Conservation (phyloP, 192 early-diverging fungal genomes). For the Coemansia biformis region DNA sequence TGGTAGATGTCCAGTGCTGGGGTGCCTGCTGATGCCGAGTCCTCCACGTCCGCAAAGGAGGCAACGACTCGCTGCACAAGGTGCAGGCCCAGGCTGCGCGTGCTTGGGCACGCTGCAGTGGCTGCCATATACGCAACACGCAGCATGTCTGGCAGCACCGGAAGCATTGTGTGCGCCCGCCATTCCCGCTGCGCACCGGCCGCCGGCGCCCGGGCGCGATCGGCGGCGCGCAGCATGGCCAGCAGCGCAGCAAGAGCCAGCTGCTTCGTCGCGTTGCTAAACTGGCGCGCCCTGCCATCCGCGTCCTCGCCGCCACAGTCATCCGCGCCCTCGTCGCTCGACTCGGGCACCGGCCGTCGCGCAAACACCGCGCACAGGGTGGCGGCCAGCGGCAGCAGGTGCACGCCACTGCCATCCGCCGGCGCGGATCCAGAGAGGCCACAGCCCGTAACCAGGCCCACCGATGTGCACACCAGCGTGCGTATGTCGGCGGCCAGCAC, state of each 20-base stretch:
- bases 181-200: too few relatives aligned
- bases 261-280: slow-evolving; percentile 7
- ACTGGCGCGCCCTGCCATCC: too few relatives aligned
- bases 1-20: slow-evolving; percentile 83
- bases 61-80: slow-evolving; percentile 76
- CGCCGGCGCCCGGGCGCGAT: slow-evolving; percentile 32
- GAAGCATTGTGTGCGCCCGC: slow-evolving; percentile 18
- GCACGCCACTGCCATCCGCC: not conserved
- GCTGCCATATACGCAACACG: slow-evolving; percentile 87
- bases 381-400: slow-evolving; percentile 10
- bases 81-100: slow-evolving; percentile 73
- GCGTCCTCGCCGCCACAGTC: too few relatives aligned
- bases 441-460: not conserved
- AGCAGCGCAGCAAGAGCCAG: slow-evolving; percentile 21
- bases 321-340: too few relatives aligned
- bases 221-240: slow-evolving; percentile 14
- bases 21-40: slow-evolving; percentile 80
- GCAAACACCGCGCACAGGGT: slow-evolving; percentile 27
- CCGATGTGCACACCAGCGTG: slow-evolving; percentile 20
- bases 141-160: slow-evolving; percentile 74
- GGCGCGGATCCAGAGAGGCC: too few relatives aligned
- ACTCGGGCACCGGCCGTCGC: too few relatives aligned
- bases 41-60: slow-evolving; percentile 66
- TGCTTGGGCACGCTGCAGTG: slow-evolving; percentile 53
- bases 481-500: slow-evolving; percentile 8